Evolutionary conservation across 352 stramenopile genomes (phyloP), one percentile per base, ranked within the genome.

Genomic region (Phytopythium chamaehyphon): DNA sequence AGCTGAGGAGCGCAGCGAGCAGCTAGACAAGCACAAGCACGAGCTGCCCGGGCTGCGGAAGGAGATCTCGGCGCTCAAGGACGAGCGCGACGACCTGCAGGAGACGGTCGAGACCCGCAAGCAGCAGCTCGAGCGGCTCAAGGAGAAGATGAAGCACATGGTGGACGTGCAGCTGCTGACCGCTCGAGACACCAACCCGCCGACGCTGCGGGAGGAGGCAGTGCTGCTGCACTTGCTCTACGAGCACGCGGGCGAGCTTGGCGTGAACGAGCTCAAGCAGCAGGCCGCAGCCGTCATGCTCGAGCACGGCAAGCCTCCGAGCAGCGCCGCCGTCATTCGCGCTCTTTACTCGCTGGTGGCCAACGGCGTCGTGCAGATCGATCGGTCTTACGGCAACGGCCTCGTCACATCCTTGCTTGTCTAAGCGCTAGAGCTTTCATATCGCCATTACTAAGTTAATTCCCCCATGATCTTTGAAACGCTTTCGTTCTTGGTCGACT

Each of bases 361-460:
- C 24, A 85, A 82, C 37, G 73, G 74, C n/a, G 59, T 85, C 6
- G 76, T 89, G 56, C 78, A 87, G 52, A 84, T 87, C 49, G 78
- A 89, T 52, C 66, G 78, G 10, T 84, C 73, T 3, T 80, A 75
- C 44, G 72, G 73, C 24, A 79, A 81, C 39, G 78, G 78, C 1
- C 65, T 89, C 21, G 75, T 87, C 23, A 89, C 78, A 6, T 84
- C 67, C 8, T 51, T 89, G 16, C 59, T 89, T 24, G 64, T 89
- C 9, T 89, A 64, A 55, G 24, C 31, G 16, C 38, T 43, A 43
- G 38, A 43, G 7, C 38, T 43, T 43, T 5, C 28, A n/a, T n/a
- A n/a, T n/a, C n/a, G n/a, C n/a, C n/a, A 33, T 33, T 9, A 9
- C 28, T 33, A 33, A 33, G 28, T 33, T 33, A 33, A 33, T 33